Evolutionary conservation across 306 rosid genomes (phyloP), one percentile per base, ranked within the genome.

Genomic region (Albizia julibrissin): DNA sequence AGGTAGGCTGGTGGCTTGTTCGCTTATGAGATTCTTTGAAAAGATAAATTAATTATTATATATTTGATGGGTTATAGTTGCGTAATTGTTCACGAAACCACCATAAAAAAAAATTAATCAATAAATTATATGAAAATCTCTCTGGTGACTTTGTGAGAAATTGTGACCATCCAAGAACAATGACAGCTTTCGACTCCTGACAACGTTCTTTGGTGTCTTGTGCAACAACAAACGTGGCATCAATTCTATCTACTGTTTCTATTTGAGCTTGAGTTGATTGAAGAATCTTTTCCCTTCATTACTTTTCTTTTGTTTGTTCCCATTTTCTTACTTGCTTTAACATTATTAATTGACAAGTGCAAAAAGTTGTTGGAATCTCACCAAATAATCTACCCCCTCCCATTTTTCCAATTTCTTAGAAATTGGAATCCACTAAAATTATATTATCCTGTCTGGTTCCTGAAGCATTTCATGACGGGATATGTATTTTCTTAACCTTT

Each of bases 131-230:
- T 2, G 11, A 64, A 29, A 64, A 64, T 29, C 40, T 27, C 40
- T 62, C 69, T 4, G 31, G 15, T 22, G 31, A 22, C 29, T 10
- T 10, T 22, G 65, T 22, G 65, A 58, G 65, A 1, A 9, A 43
- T 50, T 10, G 31, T 58, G 65, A 22, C 65, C 39, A 34, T 34
- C 8, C 29, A 58, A 10, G 1, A 15, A 78, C 73, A 68, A 66
- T 84, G 92, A 82, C 90, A 84, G 31, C 80, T 65, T 56, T 77
- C 66, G 85, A 76, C 88, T 80, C 83, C 69, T 49, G 68, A 8
- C 84, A 79, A 49, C 81, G 84, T 85, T 24, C 71, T 75, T 54
- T 84, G 81, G 81, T 40, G 75, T 76, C 29, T 78, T 85, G 44
- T 81, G 80, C 58, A 72, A 80, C 77, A 81, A 86, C 85, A 80